A percentile compares a stretch with the other conserved stretches of the same genome.
These are phyloP conservation scores for Telfairia occidentalis DNA, from an alignment of 331 rosid species.

Conservation along the genomic window DNA sequence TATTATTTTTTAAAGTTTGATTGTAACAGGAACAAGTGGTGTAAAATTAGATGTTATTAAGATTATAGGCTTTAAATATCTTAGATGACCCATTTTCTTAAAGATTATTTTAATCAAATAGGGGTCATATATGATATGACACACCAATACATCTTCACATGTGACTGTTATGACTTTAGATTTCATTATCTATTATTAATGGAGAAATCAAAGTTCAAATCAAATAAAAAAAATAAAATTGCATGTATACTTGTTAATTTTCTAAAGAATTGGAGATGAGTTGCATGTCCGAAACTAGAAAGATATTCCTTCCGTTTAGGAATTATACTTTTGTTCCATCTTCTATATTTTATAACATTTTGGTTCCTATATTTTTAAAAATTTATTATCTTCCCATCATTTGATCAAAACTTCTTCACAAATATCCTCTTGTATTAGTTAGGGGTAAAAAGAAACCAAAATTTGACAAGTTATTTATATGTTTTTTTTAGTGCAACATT, in stretches of 20 bases:
- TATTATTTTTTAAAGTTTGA: not conserved
- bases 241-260: not conserved
- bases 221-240: too few species aligned
- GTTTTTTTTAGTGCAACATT: too few species aligned
- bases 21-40: too few species aligned
- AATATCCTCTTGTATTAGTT: too few species aligned
- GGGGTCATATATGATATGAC: not conserved
- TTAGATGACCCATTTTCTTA: not conserved
- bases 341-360: too few species aligned
- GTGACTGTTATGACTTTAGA: not conserved
- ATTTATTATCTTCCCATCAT: too few species aligned
- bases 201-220: not conserved
- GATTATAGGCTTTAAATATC: not conserved
- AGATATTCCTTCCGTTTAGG: not conserved
- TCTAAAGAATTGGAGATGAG: not conserved
- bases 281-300: not conserved
- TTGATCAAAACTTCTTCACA: too few species aligned
- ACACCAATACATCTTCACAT: not conserved
- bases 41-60: not conserved
- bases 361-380: too few species aligned
- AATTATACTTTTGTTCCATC: too few species aligned
- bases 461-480: too few species aligned
- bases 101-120: not conserved
- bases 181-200: not conserved
- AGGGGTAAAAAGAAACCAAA: too few species aligned